phyloP scores from a whole-genome alignment of 768 basidiomycete species.

The Trametes gibbosa region DNA sequence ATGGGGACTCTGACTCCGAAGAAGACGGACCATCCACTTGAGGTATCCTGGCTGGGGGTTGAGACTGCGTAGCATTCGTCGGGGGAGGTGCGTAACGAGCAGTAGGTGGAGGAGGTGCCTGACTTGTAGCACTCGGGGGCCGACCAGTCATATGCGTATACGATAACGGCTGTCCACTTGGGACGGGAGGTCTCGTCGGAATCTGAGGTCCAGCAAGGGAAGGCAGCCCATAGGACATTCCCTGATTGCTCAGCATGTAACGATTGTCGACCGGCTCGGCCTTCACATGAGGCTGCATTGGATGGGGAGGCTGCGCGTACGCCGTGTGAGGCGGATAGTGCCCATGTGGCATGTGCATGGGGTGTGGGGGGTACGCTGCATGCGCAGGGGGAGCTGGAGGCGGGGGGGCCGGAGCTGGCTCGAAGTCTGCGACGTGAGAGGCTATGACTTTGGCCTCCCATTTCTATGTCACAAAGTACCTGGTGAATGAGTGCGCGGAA shows the following conservation, averaged over 20 bases:
- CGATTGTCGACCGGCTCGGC: slow-evolving; percentile 70
- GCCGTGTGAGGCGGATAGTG: slow-evolving; percentile 57
- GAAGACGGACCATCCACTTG: slow-evolving; percentile 77
- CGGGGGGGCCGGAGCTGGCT: slow-evolving; percentile 44
- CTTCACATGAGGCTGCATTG: slow-evolving; percentile 55
- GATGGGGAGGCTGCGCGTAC: slow-evolving; percentile 43
- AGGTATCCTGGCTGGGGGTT: slow-evolving; percentile 46
- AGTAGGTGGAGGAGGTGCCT: slow-evolving; percentile 21
- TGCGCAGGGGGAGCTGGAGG: slow-evolving; percentile 49
- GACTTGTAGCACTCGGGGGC: slow-evolving; percentile 9
- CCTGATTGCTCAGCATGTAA: slow-evolving; percentile 53
- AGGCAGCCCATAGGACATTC: slow-evolving; percentile 53
- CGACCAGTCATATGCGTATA: slow-evolving; percentile 37
- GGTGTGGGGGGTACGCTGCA: slow-evolving; percentile 33
- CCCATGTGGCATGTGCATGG: slow-evolving; percentile 38
- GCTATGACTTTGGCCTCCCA: slow-evolving; percentile 94
- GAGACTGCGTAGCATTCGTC: not conserved
- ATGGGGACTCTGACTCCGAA: slow-evolving; percentile 68
- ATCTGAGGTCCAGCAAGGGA: slow-evolving; percentile 65
- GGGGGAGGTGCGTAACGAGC: slow-evolving; percentile 21
- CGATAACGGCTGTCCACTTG: slow-evolving; percentile 57
- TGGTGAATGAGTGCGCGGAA: slow-evolving; percentile 18
- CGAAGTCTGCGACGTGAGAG: slow-evolving; percentile 95
- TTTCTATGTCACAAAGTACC: slow-evolving; percentile 53
- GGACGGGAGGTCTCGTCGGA: slow-evolving; percentile 46